phyloP scores from a whole-genome alignment of 345 rosid species.

The Acer saccharum region DNA sequence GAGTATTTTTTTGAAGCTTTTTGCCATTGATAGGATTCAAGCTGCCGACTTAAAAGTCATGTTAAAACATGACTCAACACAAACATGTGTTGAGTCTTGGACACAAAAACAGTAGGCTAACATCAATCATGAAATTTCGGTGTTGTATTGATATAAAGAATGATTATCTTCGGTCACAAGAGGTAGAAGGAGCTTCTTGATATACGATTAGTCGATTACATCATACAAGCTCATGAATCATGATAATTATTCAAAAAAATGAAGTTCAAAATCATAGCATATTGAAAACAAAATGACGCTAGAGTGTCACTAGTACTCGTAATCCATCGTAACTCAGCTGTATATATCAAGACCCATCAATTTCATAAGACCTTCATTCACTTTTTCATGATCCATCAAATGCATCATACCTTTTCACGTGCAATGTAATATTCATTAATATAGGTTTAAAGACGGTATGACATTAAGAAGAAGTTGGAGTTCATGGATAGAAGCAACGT shows the following conservation, averaged over 20 bases:
- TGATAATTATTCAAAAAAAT: not conserved
- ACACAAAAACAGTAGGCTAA: not conserved
- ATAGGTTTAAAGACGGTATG: not conserved
- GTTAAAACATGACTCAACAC: not conserved
- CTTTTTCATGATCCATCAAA: constrained; percentile 87
- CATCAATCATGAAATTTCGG: constrained; percentile 1
- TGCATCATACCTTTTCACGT: constrained; percentile 81
- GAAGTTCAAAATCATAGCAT: not conserved
- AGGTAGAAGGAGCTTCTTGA: not conserved
- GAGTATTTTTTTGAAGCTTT: no score
- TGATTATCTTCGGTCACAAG: not conserved
- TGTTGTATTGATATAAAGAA: not conserved
- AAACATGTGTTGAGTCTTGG: not conserved
- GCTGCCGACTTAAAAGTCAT: not conserved
- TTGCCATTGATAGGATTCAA: no score
- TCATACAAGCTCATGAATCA: not conserved
- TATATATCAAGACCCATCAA: constrained; percentile 70
- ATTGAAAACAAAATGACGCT: not conserved
- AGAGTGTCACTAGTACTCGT: constrained; percentile 40
- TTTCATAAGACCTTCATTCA: constrained; percentile 53
- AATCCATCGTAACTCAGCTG: constrained; percentile 88
- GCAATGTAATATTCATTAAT: not conserved
- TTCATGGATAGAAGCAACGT: not conserved
- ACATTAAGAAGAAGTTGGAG: not conserved
- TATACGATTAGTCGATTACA: not conserved